These are phyloP conservation scores for Orbilia quercus DNA, from an alignment of 2,329 filamentous ascomycete genomes.

Conservation along the genomic window DNA sequence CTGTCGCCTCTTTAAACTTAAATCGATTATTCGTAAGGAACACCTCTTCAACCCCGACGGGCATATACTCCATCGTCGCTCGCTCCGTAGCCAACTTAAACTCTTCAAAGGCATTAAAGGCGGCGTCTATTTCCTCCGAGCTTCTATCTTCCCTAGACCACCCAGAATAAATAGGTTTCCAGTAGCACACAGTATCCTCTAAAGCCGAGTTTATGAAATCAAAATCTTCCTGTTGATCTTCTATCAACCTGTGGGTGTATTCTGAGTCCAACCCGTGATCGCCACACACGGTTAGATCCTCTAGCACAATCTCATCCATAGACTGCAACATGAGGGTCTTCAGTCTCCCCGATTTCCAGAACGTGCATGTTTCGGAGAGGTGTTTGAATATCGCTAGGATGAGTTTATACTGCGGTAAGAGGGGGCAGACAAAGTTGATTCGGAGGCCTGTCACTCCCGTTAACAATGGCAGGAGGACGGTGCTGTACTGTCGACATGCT, in stretches of 20 bases:
- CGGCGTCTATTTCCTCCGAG: background rate
- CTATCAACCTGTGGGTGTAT: too few relatives aligned
- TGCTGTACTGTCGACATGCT: background rate
- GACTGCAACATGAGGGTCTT: background rate
- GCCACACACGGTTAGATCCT: background rate
- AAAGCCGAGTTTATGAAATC: background rate
- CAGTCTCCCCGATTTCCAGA: background rate
- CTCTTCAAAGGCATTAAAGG: background rate
- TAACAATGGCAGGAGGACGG: background rate
- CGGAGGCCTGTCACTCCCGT: background rate
- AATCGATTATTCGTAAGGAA: background rate
- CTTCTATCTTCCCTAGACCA: too few relatives aligned
- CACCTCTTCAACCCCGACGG: slow-evolving; percentile 1
- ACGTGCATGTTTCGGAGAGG: background rate
- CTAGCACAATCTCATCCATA: background rate
- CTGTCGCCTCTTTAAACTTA: background rate
- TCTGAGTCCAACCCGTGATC: too few relatives aligned
- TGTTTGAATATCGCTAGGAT: slow-evolving; percentile 1
- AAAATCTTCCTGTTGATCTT: background rate
- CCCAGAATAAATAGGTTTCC: too few relatives aligned
- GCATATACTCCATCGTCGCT: background rate
- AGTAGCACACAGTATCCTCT: background rate
- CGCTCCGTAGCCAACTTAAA: background rate
- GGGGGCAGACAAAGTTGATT: background rate
- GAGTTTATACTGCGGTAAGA: background rate